Evolutionary conservation across 2,329 filamentous ascomycete species (phyloP).

Genomic region (Massarina eburnea): DNA sequence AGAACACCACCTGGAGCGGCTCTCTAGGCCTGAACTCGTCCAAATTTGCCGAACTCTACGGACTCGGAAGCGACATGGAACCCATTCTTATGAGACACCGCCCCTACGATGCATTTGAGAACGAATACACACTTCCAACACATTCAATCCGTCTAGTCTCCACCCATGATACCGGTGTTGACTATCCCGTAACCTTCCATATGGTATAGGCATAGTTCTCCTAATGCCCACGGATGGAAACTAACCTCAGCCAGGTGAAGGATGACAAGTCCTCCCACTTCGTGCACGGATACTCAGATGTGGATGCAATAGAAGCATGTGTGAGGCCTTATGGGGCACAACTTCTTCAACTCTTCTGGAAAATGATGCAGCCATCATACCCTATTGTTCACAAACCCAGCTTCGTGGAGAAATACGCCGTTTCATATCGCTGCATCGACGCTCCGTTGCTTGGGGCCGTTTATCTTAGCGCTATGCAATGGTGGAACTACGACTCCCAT

Average conservation of each 20-base stretch:
- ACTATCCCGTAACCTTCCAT: conserved; percentile 15
- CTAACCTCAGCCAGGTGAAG: no score
- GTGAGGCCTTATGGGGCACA: not conserved
- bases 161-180: conserved; percentile 9
- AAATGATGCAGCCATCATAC: not conserved
- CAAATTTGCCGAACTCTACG: conserved; percentile 13
- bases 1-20: not conserved
- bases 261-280: no score
- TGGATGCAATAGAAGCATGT: conserved; percentile 1
- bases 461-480: conserved; percentile 2
- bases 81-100: conserved; percentile 16
- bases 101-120: conserved; percentile 6
- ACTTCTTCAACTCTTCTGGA: not conserved
- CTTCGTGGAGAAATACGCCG: conserved; percentile 1
- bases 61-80: conserved; percentile 15
- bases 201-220: no score
- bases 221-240: no score
- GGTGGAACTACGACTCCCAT: conserved; percentile 1
- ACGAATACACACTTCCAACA: conserved; percentile 13
- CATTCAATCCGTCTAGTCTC: conserved; percentile 14
- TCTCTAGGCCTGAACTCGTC: conserved; percentile 7
- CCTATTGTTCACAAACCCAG: conserved; percentile 2
- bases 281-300: not conserved
- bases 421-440: not conserved
- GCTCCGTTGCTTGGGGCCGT: conserved; percentile 1